Percentiles rank a stretch among this genome's conserved stretches.
These are phyloP conservation scores for Leccinum boreale DNA, from an alignment of 768 basidiomycete genomes.

Conservation along the genomic window DNA sequence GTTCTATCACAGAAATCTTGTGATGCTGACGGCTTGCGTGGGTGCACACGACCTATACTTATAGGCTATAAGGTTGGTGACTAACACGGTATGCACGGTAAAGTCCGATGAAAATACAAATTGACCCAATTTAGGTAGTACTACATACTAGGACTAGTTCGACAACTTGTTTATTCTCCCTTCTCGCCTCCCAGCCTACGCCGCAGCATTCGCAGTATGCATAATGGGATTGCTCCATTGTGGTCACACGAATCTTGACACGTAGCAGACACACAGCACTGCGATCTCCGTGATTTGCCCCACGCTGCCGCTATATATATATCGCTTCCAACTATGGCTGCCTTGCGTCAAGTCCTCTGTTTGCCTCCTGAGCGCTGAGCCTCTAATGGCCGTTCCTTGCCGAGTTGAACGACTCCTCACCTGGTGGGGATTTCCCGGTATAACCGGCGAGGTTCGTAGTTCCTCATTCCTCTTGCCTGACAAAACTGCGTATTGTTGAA, in stretches of 20 bases:
- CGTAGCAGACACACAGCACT: background rate
- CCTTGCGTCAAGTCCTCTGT: background rate
- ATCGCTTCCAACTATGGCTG: background rate
- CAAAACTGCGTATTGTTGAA: background rate
- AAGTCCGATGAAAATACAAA: no score
- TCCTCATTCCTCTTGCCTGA: background rate
- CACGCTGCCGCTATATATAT: background rate
- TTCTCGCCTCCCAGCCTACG: background rate
- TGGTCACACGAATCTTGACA: background rate
- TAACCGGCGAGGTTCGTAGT: background rate
- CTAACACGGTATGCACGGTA: no score
- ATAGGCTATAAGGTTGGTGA: no score
- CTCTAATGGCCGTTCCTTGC: background rate
- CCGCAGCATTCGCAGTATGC: background rate
- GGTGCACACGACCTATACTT: background rate
- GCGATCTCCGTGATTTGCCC: background rate
- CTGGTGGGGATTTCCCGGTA: background rate
- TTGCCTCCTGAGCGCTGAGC: background rate
- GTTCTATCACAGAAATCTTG: background rate
- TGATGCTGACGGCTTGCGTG: background rate
- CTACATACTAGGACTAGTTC: background rate
- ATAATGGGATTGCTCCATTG: background rate
- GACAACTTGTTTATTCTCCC: background rate
- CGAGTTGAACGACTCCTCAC: background rate
- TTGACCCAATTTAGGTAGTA: no score